Conservation (phyloP, 2,329 filamentous ascomycete species). For the Zymoseptoria passerinii region DNA sequence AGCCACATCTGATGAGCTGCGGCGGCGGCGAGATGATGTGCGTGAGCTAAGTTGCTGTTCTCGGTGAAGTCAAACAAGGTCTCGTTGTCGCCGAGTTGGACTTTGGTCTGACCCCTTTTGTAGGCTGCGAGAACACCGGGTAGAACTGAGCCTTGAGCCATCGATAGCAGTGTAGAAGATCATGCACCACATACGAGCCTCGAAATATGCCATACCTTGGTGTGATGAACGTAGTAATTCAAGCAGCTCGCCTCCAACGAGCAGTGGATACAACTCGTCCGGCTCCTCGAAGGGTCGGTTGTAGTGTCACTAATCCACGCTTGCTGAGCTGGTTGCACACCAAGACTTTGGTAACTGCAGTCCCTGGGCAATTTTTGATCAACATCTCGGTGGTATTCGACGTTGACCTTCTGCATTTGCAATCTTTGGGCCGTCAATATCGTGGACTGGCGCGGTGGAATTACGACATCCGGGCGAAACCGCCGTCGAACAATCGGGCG, state of each 20-base stretch:
- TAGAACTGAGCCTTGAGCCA: constrained; percentile 39
- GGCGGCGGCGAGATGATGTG: constrained; percentile 43
- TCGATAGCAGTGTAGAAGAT: no score
- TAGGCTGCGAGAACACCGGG: constrained; percentile 38
- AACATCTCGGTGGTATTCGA: constrained; percentile 42
- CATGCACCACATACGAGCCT: no score
- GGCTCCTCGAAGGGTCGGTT: constrained; percentile 41
- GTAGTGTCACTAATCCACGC: constrained; percentile 40
- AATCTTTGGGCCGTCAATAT: constrained; percentile 25
- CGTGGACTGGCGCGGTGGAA: constrained; percentile 42
- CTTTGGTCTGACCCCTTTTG: constrained; percentile 41
- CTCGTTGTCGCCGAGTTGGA: constrained; percentile 44
- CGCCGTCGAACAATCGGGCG: constrained; percentile 31
- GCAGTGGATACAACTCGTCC: constrained; percentile 40
- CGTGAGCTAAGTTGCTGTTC: constrained; percentile 45
- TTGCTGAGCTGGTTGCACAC: constrained; percentile 46
- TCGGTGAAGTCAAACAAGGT: constrained; percentile 50
- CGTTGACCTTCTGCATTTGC: constrained; percentile 41
- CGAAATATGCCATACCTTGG: no score
- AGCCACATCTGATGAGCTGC: constrained; percentile 32
- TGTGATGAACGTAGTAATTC: constrained; percentile 45
- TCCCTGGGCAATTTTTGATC: constrained; percentile 37
- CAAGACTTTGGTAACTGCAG: constrained; percentile 40
- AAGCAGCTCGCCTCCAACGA: constrained; percentile 39
- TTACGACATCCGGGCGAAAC: constrained; percentile 37